These are phyloP conservation scores for Pyronema domesticum DNA, from an alignment of 495 filamentous ascomycete genomes.

Conservation along the genomic window DNA sequence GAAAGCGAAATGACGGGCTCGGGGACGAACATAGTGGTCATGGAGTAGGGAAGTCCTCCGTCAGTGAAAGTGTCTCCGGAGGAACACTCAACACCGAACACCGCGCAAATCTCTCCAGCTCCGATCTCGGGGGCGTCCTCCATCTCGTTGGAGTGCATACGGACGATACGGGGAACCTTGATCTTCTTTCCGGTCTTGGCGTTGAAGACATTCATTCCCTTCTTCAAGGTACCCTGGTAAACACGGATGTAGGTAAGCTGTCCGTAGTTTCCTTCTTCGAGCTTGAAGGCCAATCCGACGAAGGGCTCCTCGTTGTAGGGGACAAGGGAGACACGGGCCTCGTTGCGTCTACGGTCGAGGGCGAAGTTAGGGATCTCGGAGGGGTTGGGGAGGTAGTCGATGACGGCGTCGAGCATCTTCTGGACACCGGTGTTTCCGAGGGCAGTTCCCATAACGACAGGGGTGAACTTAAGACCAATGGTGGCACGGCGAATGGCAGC, in stretches of 20 bases:
- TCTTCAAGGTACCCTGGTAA: slow-evolving; percentile 83
- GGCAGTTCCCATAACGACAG: slow-evolving; percentile 91
- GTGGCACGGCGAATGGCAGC: slow-evolving; percentile 80
- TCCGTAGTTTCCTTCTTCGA: slow-evolving; percentile 97
- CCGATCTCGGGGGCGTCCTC: slow-evolving; percentile 84
- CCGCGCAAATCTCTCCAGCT: slow-evolving; percentile 93
- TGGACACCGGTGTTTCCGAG: slow-evolving; percentile 90
- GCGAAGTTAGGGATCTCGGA: slow-evolving; percentile 77
- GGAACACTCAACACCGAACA: slow-evolving; percentile 96
- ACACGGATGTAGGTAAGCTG: slow-evolving; percentile 98
- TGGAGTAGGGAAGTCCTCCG: slow-evolving; percentile 76
- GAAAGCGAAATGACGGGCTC: slow-evolving; percentile 96
- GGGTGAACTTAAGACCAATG: slow-evolving; percentile 75
- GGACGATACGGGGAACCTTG: slow-evolving; percentile 90
- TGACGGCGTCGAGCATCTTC: slow-evolving; percentile 91
- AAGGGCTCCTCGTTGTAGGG: slow-evolving; percentile 87
- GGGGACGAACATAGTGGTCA: slow-evolving; percentile 98
- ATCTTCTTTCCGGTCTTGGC: slow-evolving; percentile 88
- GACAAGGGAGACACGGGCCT: slow-evolving; percentile 66
- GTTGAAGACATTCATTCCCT: slow-evolving; percentile 82
- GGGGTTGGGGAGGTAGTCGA: slow-evolving; percentile 92
- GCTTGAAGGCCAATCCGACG: slow-evolving; percentile 93
- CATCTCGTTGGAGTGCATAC: slow-evolving; percentile 99
- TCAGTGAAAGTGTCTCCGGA: slow-evolving; percentile 98
- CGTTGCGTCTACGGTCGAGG: slow-evolving; percentile 60